These are phyloP conservation scores for Sporothrix luriei DNA, from an alignment of 2,329 filamentous ascomycete species.

Conservation along the genomic window DNA sequence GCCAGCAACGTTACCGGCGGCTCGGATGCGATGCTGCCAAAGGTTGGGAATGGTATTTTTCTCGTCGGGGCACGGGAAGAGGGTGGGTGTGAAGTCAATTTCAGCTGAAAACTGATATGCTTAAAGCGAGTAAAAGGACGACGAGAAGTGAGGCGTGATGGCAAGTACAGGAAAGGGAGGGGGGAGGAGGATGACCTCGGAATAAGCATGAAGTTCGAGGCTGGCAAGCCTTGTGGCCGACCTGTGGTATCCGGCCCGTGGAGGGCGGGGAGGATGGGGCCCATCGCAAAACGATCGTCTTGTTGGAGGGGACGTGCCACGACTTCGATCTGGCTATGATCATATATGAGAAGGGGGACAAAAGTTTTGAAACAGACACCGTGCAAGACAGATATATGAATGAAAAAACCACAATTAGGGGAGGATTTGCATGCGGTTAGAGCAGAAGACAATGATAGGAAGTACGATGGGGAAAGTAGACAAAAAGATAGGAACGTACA, in stretches of 20 bases:
- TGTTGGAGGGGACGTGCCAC: constrained; percentile 15
- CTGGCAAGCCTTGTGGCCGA: not conserved
- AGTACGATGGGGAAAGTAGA: not conserved
- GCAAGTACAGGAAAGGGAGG: not conserved
- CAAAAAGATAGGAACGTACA: not conserved
- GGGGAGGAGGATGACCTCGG: too few relatives aligned
- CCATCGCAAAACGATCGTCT: not conserved
- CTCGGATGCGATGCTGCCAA: not conserved
- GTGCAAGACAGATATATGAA: not conserved
- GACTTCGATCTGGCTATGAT: not conserved
- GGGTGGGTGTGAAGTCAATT: not conserved
- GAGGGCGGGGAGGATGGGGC: not conserved
- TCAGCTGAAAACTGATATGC: not conserved
- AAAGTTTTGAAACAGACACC: not conserved
- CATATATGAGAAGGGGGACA: not conserved
- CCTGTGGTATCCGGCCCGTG: not conserved
- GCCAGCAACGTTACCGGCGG: not conserved
- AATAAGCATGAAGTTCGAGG: not conserved
- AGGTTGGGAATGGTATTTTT: not conserved
- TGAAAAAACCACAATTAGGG: not conserved
- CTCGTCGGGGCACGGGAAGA: not conserved
- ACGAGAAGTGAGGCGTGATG: not conserved
- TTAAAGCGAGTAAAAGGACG: not conserved
- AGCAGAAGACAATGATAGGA: too few relatives aligned
- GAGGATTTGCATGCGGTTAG: too few relatives aligned